These are phyloP conservation scores for Fusarium staphyleae DNA, from an alignment of 2,329 filamentous ascomycete species.

Conservation along the genomic window DNA sequence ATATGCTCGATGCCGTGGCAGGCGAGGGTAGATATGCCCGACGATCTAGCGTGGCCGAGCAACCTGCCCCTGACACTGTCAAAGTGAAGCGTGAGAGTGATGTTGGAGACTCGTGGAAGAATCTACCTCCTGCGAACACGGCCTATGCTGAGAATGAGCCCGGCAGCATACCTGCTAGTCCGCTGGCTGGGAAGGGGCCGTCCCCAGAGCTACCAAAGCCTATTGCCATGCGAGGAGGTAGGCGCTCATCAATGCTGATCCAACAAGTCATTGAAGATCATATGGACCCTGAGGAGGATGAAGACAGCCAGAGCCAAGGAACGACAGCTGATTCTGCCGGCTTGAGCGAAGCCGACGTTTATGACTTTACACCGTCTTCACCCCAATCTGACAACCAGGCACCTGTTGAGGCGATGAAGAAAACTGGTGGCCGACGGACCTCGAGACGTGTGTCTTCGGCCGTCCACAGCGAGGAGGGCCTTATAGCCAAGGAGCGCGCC, in stretches of 20 bases:
- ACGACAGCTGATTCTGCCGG: constrained; percentile 31
- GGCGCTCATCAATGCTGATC: constrained; percentile 47
- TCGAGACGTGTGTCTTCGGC: constrained; percentile 52
- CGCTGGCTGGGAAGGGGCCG: constrained; percentile 51
- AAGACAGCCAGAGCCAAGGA: constrained; percentile 23
- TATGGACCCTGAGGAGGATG: constrained; percentile 21
- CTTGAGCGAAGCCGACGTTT: constrained; percentile 54
- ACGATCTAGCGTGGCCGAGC: constrained; percentile 49
- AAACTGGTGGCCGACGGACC: constrained; percentile 44
- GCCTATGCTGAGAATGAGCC: constrained; percentile 19
- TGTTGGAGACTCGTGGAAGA: constrained; percentile 43
- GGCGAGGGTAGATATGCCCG: constrained; percentile 65
- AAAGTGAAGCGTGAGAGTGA: constrained; percentile 47
- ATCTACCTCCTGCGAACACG: constrained; percentile 31
- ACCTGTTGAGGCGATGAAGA: constrained; percentile 34
- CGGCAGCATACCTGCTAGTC: constrained; percentile 47
- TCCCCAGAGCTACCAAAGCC: constrained; percentile 43
- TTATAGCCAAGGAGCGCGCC: constrained; percentile 40
- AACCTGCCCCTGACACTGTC: constrained; percentile 34
- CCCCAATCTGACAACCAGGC: constrained; percentile 48
- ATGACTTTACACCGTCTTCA: constrained; percentile 61
- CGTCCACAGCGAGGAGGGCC: constrained; percentile 46
- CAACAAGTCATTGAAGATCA: constrained; percentile 20
- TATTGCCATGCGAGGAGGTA: constrained; percentile 52
- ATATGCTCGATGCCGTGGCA: constrained; percentile 75